A percentile compares a stretch with the other conserved stretches of the same genome.
Conservation (phyloP, 75 land plant species). For the Pseudotsuga menziesii region DNA sequence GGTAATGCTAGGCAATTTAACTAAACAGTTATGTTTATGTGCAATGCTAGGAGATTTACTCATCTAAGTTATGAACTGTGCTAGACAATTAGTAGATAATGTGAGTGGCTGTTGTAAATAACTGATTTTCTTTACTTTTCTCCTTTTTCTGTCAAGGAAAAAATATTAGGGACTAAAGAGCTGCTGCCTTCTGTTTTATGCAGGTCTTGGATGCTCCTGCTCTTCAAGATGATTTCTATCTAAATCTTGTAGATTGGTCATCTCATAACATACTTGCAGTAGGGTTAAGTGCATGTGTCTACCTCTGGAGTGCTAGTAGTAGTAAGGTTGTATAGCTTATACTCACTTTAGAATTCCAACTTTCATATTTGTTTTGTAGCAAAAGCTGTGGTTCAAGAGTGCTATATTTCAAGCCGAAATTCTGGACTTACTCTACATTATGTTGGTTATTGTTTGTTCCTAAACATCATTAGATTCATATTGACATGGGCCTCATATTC, state of each 20-base stretch:
- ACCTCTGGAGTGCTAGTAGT: slow-evolving; percentile 93
- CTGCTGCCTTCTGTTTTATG: slow-evolving; percentile 8
- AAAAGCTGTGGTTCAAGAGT: too few relatives aligned
- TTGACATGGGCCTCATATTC: too few relatives aligned
- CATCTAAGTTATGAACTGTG: not conserved
- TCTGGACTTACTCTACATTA: too few relatives aligned
- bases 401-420: too few relatives aligned
- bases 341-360: too few relatives aligned
- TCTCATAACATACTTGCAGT: slow-evolving; percentile 98
- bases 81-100: too few relatives aligned
- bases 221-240: slow-evolving; percentile 97
- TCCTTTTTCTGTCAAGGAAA: not conserved
- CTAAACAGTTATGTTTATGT: not conserved
- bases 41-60: not conserved
- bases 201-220: slow-evolving; percentile 98
- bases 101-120: not conserved
- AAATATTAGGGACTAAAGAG: not conserved
- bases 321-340: slow-evolving; percentile 55
- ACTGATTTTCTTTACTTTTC: not conserved
- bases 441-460: too few relatives aligned
- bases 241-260: slow-evolving; percentile 99
- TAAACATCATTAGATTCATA: too few relatives aligned
- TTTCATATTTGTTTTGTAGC: not conserved
- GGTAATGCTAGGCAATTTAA: not conserved
- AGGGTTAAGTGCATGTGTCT: slow-evolving; percentile 95